phyloP scores from a whole-genome alignment of 331 rosid species.

The Pyrus hybrid region DNA sequence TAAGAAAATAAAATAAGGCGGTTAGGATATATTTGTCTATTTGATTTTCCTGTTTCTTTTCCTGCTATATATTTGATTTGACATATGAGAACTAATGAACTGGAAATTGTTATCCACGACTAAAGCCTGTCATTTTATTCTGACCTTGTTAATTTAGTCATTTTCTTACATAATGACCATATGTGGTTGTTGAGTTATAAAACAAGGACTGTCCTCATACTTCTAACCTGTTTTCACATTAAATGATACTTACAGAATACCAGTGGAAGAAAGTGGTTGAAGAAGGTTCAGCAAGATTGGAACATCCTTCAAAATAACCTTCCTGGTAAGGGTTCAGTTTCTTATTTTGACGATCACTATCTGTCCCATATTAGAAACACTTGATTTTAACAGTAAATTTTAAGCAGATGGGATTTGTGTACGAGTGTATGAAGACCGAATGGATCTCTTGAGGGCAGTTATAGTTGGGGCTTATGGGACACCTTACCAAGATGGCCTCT shows the following conservation, averaged over 20 bases:
- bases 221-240: not conserved
- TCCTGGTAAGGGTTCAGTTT: constrained; percentile 49
- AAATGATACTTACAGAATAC: constrained; percentile 38
- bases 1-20: not conserved
- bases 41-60: not conserved
- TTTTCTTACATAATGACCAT: not conserved
- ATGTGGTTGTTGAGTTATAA: constrained; percentile 1
- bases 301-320: constrained; percentile 88
- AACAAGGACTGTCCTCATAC: constrained; percentile 8
- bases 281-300: constrained; percentile 99
- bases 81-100: not conserved
- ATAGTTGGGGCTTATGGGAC: constrained; percentile 99
- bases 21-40: not conserved
- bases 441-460: constrained; percentile 93
- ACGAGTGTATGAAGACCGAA: constrained; percentile 91
- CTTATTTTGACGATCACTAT: not conserved
- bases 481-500: constrained; percentile 98
- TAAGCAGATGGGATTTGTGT: constrained; percentile 80
- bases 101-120: not conserved
- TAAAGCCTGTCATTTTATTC: not conserved
- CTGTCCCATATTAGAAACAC: constrained; percentile 15
- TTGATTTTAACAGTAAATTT: constrained; percentile 13
- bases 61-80: not conserved
- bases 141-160: not conserved
- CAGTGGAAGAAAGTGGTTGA: constrained; percentile 73